Conservation (phyloP, 2,329 filamentous ascomycete species). For the Colletotrichum noveboracense region DNA sequence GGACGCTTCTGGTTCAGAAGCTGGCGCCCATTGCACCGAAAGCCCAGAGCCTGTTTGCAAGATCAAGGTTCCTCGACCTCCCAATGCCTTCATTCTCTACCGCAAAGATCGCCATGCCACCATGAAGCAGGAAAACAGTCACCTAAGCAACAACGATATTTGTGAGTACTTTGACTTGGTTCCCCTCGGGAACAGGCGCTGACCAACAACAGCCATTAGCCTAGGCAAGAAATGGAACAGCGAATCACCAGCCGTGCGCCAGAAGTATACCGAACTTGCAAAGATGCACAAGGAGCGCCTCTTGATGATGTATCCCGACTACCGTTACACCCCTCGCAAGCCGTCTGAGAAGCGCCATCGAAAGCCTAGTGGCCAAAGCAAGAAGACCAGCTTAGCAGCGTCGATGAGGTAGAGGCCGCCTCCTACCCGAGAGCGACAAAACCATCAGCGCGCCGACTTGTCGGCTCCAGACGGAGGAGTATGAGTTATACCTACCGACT, state of each 20-base stretch:
- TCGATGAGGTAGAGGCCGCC: not conserved
- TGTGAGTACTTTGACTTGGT: constrained; percentile 28
- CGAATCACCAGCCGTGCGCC: constrained; percentile 26
- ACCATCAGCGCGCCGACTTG: not conserved
- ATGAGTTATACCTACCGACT: not conserved
- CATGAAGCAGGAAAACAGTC: constrained; percentile 26
- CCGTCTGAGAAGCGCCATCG: constrained; percentile 26
- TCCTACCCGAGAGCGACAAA: not conserved
- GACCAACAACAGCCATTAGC: constrained; percentile 26
- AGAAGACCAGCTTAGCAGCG: not conserved
- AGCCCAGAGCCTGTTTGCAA: constrained; percentile 4
- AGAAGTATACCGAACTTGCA: constrained; percentile 17
- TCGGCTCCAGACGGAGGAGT: not conserved
- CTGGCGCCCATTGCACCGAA: not conserved
- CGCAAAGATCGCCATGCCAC: constrained; percentile 30
- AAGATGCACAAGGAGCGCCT: constrained; percentile 30
- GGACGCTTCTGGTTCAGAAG: not conserved
- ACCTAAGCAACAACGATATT: constrained; percentile 31
- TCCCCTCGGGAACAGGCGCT: not conserved
- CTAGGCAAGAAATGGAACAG: constrained; percentile 32
- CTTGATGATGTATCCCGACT: constrained; percentile 37
- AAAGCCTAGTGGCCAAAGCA: not conserved
- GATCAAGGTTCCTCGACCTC: constrained; percentile 30
- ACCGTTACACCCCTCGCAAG: constrained; percentile 44
- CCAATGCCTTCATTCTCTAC: constrained; percentile 39